phyloP scores from a whole-genome alignment of 495 filamentous ascomycete genomes.

The Neurospora intermedia region DNA sequence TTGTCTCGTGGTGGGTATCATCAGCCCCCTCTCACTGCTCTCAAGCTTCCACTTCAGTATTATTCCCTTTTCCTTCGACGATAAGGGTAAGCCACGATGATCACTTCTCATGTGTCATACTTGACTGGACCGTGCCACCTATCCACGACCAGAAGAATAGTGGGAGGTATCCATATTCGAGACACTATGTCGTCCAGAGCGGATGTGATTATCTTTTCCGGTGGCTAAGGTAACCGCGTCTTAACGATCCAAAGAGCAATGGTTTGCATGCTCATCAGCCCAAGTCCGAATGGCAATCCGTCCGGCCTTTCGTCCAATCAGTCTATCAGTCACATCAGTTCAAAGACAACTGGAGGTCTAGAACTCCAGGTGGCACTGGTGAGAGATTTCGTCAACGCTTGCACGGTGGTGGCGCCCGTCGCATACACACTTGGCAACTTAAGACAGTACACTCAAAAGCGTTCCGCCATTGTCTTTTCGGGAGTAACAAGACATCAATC shows the following conservation, averaged over 20 bases:
- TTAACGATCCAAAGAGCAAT: background rate
- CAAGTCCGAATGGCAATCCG: background rate
- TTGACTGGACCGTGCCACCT: slow-evolving; percentile 4
- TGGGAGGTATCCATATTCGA: slow-evolving; percentile 2
- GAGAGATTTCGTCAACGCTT: background rate
- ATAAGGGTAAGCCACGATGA: slow-evolving; percentile 50
- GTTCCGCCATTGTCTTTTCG: background rate
- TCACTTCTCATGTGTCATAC: slow-evolving; percentile 12
- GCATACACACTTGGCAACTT: background rate
- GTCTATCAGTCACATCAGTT: background rate
- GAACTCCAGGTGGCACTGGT: background rate
- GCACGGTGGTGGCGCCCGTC: background rate
- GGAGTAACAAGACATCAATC: background rate
- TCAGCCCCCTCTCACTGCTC: slow-evolving; percentile 20
- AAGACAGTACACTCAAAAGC: background rate
- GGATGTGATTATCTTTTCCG: background rate
- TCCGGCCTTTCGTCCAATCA: background rate
- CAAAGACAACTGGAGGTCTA: background rate
- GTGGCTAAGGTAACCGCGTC: background rate
- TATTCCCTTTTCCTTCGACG: slow-evolving; percentile 37
- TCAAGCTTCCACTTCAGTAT: slow-evolving; percentile 20
- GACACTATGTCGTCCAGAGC: background rate
- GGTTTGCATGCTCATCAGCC: background rate
- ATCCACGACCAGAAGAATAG: background rate
- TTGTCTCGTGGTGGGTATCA: slow-evolving; percentile 36